phyloP scores from a whole-genome alignment of 805 yeast species.

The Candida sphagnicola region DNA sequence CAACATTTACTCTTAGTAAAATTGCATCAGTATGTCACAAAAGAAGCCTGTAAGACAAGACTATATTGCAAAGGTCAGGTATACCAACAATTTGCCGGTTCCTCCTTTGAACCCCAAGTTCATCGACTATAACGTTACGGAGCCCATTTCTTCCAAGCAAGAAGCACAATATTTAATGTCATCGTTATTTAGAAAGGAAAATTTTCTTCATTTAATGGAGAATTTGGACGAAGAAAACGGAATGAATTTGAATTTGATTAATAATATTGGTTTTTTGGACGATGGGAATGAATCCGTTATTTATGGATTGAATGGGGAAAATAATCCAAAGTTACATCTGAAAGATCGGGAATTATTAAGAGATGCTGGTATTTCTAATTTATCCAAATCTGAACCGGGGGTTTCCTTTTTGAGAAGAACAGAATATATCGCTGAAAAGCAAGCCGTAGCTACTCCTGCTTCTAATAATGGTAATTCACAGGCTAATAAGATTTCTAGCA shows the following conservation, averaged over 20 bases:
- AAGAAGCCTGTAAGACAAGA: slow-evolving; percentile 57
- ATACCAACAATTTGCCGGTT: slow-evolving; percentile 84
- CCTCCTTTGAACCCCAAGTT: slow-evolving; percentile 91
- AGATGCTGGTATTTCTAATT: slow-evolving; percentile 63
- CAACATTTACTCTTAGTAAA: too few species aligned
- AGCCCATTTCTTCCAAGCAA: slow-evolving; percentile 28
- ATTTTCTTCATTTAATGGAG: slow-evolving; percentile 57
- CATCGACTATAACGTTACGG: slow-evolving; percentile 48
- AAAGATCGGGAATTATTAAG: slow-evolving; percentile 70
- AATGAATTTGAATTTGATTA: slow-evolving; percentile 68
- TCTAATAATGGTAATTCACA: slow-evolving; percentile 10
- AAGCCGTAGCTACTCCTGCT: slow-evolving; percentile 12
- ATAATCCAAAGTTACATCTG: slow-evolving; percentile 52
- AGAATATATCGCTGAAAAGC: slow-evolving; percentile 77
- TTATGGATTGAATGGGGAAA: slow-evolving; percentile 25
- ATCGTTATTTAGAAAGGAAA: slow-evolving; percentile 70
- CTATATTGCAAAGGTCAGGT: slow-evolving; percentile 76
- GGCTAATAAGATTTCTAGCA: slow-evolving; percentile 15
- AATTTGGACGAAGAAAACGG: slow-evolving; percentile 64
- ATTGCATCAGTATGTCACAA: slow-evolving; percentile 22
- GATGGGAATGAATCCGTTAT: slow-evolving; percentile 43
- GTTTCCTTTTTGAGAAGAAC: slow-evolving; percentile 91
- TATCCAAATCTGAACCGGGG: slow-evolving; percentile 42
- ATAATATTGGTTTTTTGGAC: slow-evolving; percentile 65
- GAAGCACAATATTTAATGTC: slow-evolving; percentile 54